Base-by-base conservation (phyloP, 1,139 yeast genomes). In the Meyerozyma elateridarum region DNA sequence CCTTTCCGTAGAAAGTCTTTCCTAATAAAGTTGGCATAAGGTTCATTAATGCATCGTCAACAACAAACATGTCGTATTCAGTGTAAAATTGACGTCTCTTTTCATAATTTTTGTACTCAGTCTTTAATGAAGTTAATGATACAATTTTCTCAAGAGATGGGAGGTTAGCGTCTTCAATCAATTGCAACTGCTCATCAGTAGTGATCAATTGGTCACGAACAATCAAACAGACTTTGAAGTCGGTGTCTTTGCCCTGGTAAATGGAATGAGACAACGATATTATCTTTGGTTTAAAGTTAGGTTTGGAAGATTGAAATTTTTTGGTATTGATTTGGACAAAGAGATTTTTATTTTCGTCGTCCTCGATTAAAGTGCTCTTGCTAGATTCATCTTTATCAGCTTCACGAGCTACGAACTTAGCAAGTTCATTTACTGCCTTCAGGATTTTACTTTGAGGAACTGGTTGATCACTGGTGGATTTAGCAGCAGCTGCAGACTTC, bases 11-110 rank as follows among this genome's bases (percentile, higher is more conserved):
- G 52, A 88, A 91, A 4, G 75, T 68, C 59, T 85, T 85, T 32
- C 96, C 96, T 42, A 91, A 65, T 28, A 83, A 61, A 44, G 80
- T 78, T 34, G 98, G 98, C 62, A 89, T 70, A 40, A 85, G 67
- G 32, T 88, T 79, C 36, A 87, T 68, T 30, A 89, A 69, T 25
- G 83, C 79, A 45, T 88, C 95, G 59, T 91, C 97, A 31, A 85
- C 79, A 32, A 91, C 56, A 54, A 91, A 85, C 39, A 88, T 47
- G 49, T 89, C 95, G 49, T 69, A 80, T 33, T 71, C 74, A 8
- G 63, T 51, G 34, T 67, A 56, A 38, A 83, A 69, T 41, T 77
- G 77, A 61, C 89, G 78, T 56, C 82, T 77, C 45, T 80, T 73
- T 54, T 83, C 91, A 44, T 60, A 82, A 25, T 79, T 70, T 54